A percentile compares a stretch with the other conserved stretches of the same genome.
phyloP scores from a whole-genome alignment of 1,139 yeast genomes.

The Scheffersomyces cryptocercus region DNA sequence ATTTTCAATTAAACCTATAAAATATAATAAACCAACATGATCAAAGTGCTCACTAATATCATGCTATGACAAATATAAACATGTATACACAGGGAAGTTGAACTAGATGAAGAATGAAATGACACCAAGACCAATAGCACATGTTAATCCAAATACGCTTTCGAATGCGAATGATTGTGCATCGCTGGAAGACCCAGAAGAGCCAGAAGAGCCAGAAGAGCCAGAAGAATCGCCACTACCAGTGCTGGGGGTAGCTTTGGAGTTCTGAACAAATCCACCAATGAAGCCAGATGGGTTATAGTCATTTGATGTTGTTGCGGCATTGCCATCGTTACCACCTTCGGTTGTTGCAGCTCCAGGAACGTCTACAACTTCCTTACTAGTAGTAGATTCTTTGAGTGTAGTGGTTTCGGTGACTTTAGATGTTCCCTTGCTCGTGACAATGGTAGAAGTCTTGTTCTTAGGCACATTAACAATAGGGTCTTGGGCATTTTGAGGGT shows the following conservation, averaged over 20 bases:
- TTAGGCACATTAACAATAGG: conserved; percentile 2
- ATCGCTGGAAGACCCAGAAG: conserved; percentile 6
- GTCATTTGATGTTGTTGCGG: conserved; percentile 7
- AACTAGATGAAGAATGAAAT: conserved; percentile 19
- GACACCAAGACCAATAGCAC: conserved; percentile 22
- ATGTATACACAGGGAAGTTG: no score
- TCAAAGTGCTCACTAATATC: no score
- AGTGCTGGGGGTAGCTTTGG: conserved; percentile 12
- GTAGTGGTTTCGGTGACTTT: conserved; percentile 6
- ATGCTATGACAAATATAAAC: no score
- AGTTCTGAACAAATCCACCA: conserved; percentile 40
- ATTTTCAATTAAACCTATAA: no score
- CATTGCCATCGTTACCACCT: conserved; percentile 1
- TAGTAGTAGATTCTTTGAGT: conserved; percentile 1
- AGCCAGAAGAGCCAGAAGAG: conserved; percentile 3
- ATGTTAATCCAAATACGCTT: conserved; percentile 15
- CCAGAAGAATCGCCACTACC: conserved; percentile 6
- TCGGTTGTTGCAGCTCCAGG: conserved; percentile 5
- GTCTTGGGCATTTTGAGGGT: conserved; percentile 45
- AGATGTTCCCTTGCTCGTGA: neutral
- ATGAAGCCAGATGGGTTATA: conserved; percentile 14
- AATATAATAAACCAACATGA: no score
- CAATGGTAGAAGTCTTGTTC: conserved; percentile 4
- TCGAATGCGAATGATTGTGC: conserved; percentile 2
- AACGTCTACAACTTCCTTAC: conserved; percentile 4